Evolutionary conservation across 2,329 filamentous ascomycete species (phyloP), one percentile per base, ranked within the genome.

Genomic region (Apiospora aurea): DNA sequence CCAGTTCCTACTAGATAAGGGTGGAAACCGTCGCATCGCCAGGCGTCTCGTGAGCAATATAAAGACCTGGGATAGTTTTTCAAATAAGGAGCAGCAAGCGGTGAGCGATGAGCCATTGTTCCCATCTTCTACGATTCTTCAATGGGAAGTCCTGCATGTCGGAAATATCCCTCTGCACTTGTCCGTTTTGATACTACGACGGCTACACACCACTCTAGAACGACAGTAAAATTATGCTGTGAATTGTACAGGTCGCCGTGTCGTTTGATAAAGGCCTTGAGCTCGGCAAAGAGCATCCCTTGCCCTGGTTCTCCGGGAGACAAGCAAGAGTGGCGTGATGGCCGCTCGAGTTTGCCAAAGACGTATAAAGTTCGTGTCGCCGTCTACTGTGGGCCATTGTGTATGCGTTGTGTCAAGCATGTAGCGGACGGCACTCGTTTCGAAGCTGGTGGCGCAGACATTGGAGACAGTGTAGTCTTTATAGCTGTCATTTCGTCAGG

Each of bases 311-410:
- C 2, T 76, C 75, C 0, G 78, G 74, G 1, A 79, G 77, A 34
- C 77, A 81, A 0, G 78, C 76, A 24, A 80, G 72, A 6, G 79
- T 77, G 38, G 78, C 70, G 26, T 78, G 74, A 46, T 80, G 76
- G 47, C 77, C 74, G 21, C 71, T 73, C 11, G 1, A 79, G 69
- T n/a, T 77, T 71, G 46, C 79, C 78, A 4, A 79, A 69, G 64
- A 76, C 34, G 34, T 72, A 70, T 80, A 79, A 71, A 69, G 67
- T 80, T 79, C 6, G 73, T 66, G 66, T 80, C 77, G 2, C 75
- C 74, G 11, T 67, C 49, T 67, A 72, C 71, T 0, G 29, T 71
- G 2, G 72, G 74, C 5, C 77, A 71, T 34, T 64, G 61, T 26
- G 69, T 53, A 51, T 80, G 77, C 68, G 80, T 77, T 21, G 68